Evolutionary conservation across 1,139 yeast species (phyloP).

Genomic region (Candida smagusa): DNA sequence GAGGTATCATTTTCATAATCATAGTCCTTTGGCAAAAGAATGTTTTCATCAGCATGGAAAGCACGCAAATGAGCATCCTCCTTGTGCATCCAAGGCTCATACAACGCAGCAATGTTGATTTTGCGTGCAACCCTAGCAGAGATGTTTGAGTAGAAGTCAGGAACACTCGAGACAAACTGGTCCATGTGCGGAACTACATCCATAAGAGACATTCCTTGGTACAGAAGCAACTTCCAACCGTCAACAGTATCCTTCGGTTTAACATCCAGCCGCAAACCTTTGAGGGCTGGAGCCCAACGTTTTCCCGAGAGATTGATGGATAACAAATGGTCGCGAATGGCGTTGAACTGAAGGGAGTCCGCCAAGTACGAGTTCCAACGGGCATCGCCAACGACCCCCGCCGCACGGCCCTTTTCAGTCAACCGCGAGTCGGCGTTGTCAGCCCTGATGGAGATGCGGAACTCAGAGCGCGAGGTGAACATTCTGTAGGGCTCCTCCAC

Average conservation of each 20-base stretch:
- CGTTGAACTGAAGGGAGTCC: conserved; percentile 47
- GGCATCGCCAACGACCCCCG: conserved; percentile 64
- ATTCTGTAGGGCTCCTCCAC: conserved; percentile 96
- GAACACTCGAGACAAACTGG: conserved; percentile 16
- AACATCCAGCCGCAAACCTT: conserved; percentile 46
- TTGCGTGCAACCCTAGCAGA: conserved; percentile 56
- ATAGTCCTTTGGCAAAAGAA: conserved; percentile 62
- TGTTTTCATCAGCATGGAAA: conserved; percentile 76
- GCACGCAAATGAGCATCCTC: conserved; percentile 72
- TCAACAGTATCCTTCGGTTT: conserved; percentile 30
- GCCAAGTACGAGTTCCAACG: conserved; percentile 51
- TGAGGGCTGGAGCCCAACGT: conserved; percentile 58
- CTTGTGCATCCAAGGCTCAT: conserved; percentile 74
- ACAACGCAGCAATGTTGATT: conserved; percentile 75
- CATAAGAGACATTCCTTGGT: conserved; percentile 30
- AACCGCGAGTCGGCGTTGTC: conserved; percentile 91
- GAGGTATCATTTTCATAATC: conserved; percentile 55
- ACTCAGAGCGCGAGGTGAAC: conserved; percentile 96
- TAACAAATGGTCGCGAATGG: conserved; percentile 45
- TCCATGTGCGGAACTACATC: conserved; percentile 32
- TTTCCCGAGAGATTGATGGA: conserved; percentile 48
- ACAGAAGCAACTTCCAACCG: conserved; percentile 46
- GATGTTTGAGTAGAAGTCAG: conserved; percentile 23
- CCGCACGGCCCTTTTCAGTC: conserved; percentile 61
- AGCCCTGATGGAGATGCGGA: conserved; percentile 81